Conservation (phyloP, 768 basidiomycete species). For the Boletus edulis region DNA sequence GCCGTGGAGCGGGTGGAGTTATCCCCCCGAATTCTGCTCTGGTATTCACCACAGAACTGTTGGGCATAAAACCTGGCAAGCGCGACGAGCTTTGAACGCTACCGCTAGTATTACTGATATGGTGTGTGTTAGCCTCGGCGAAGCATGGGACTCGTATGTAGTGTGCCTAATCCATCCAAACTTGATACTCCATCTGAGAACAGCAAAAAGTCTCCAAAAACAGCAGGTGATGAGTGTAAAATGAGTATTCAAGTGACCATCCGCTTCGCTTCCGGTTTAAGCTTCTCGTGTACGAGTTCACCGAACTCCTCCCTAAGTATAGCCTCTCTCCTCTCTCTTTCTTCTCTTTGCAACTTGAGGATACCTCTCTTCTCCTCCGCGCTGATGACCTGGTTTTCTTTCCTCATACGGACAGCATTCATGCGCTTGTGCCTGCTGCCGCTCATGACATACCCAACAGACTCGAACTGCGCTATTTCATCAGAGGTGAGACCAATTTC, state of each 20-base stretch:
- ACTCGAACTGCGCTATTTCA: slow-evolving; percentile 85
- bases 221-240: background rate
- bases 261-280: slow-evolving; percentile 46
- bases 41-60: slow-evolving; percentile 84
- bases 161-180: background rate
- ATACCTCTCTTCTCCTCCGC: slow-evolving; percentile 98
- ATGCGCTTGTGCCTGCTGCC: slow-evolving; percentile 92
- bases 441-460: slow-evolving; percentile 96
- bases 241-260: slow-evolving; percentile 5
- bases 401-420: slow-evolving; percentile 98
- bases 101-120: background rate
- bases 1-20: slow-evolving; percentile 67
- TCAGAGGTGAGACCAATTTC: slow-evolving; percentile 92
- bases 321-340: slow-evolving; percentile 86
- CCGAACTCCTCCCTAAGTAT: slow-evolving; percentile 88
- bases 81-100: slow-evolving; percentile 54
- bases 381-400: slow-evolving; percentile 99
- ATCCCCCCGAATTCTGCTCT: slow-evolving; percentile 82
- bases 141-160: background rate
- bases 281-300: slow-evolving; percentile 73
- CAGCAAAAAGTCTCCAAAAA: no score
- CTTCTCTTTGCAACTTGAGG: slow-evolving; percentile 91
- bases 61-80: slow-evolving; percentile 49
- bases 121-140: background rate
- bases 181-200: background rate